These are phyloP conservation scores for Alternaria dauci DNA, from an alignment of 2,329 filamentous ascomycete genomes.

Conservation along the genomic window DNA sequence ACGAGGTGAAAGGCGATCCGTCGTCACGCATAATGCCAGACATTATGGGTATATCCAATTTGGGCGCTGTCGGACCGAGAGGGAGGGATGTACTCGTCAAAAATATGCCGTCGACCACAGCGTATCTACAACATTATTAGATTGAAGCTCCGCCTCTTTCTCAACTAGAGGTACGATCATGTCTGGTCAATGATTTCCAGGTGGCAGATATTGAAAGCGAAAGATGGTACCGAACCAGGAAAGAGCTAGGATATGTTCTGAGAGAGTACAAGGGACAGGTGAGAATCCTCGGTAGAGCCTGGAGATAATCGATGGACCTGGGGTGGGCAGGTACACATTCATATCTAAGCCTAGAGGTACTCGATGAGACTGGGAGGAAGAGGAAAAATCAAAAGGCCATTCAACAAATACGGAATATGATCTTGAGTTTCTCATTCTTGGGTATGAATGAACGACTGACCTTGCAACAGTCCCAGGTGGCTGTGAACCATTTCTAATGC, in stretches of 20 bases:
- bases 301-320: too few relatives aligned
- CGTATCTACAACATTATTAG: background rate
- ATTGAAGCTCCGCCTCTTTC: background rate
- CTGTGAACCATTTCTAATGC: constrained; percentile 15
- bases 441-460: background rate
- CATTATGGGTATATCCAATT: background rate
- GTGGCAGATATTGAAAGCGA: background rate
- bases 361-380: too few relatives aligned
- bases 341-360: too few relatives aligned
- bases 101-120: background rate
- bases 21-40: background rate
- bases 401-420: background rate
- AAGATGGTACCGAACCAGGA: too few relatives aligned
- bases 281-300: too few relatives aligned
- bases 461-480: background rate
- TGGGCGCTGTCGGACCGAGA: background rate
- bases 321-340: background rate
- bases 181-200: background rate
- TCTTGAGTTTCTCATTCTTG: background rate
- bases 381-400: background rate
- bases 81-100: background rate
- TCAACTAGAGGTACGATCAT: background rate
- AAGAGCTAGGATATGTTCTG: too few relatives aligned
- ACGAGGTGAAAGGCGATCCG: background rate
- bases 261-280: too few relatives aligned